phyloP scores from a whole-genome alignment of 2,329 filamentous ascomycete genomes.

The Diaporthe eres region DNA sequence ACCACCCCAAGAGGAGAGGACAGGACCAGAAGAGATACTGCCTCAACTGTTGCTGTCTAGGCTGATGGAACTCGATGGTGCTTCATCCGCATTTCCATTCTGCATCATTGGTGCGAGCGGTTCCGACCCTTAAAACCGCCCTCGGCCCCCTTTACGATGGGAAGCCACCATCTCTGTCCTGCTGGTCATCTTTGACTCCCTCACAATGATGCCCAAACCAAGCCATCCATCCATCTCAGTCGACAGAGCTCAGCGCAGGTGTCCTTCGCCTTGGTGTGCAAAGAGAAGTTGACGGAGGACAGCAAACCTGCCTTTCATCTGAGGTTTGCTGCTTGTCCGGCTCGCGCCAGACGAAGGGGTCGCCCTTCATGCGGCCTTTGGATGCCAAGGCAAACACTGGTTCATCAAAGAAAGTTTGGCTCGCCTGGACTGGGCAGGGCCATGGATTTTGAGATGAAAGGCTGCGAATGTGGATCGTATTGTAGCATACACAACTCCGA shows the following conservation, averaged over 20 bases:
- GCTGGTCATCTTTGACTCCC: background rate
- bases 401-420: slow-evolving; percentile 14
- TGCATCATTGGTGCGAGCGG: slow-evolving; percentile 22
- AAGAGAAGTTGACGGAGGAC: background rate
- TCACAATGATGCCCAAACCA: slow-evolving; percentile 8
- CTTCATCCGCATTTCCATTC: background rate
- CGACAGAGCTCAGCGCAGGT: background rate
- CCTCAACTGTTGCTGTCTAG: background rate
- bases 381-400: slow-evolving; percentile 36
- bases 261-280: background rate
- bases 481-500: background rate
- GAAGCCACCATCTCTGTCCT: background rate
- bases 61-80: background rate
- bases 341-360: background rate
- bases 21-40: background rate
- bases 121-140: slow-evolving; percentile 30
- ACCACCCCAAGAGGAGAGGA: background rate
- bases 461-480: no score
- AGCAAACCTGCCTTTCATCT: slow-evolving; percentile 25
- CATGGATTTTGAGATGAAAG: background rate
- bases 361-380: slow-evolving; percentile 9
- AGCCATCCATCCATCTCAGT: background rate
- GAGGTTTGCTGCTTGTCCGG: slow-evolving; percentile 35
- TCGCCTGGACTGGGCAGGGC: background rate
- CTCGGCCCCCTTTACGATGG: background rate